Base-by-base conservation (phyloP, 495 filamentous ascomycete genomes). In the Hypoxylon rickii region DNA sequence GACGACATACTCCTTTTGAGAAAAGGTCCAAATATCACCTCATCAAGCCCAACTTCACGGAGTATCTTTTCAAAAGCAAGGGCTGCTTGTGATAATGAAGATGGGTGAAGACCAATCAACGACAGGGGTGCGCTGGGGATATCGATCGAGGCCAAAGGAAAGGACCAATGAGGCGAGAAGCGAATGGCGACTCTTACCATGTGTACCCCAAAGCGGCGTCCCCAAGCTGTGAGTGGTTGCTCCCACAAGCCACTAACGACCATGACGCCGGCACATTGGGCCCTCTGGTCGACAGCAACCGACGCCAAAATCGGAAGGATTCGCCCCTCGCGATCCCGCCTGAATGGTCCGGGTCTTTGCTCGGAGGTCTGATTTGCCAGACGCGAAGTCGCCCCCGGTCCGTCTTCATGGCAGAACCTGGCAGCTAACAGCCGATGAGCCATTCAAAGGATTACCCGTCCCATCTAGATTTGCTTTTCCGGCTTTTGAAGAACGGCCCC, bases 321-420 rank as follows among this genome's bases (percentile, higher is more conserved):
- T 18, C 1, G 8, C 10, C 13, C 21, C 24, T n/a, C 29, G 32
- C 41, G 41, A 54, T 45, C 40, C 51, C 50, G 50, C 50, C 50
- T 45, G 39, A 42, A 50, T 41, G 45, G 51, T 46, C 51, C 44
- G 45, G 44, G 44, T 48, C 40, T 48, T 32, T 33, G 43, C 32
- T 33, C 38, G 18, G 10, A 31, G 16, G 37, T 39, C 39, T 60
- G 43, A 59, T 53, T 53, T 53, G 43, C 16, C 26, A 7, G 38
- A 1, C 37, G 34, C 41, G 33, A 20, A 43, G 5, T 19, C 32
- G 12, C 12, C 2, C 36, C 34, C 24, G 20, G 19, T 20, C 36
- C 31, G 36, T 49, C 49, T 19, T 49, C 49, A 44, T 32, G 39
- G 39, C 33, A 43, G 4, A 31, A 43, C 40, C 39, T 24, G 34